Base-by-base conservation (phyloP, 2,329 filamentous ascomycete species). In the Diaporthe nobilis region DNA sequence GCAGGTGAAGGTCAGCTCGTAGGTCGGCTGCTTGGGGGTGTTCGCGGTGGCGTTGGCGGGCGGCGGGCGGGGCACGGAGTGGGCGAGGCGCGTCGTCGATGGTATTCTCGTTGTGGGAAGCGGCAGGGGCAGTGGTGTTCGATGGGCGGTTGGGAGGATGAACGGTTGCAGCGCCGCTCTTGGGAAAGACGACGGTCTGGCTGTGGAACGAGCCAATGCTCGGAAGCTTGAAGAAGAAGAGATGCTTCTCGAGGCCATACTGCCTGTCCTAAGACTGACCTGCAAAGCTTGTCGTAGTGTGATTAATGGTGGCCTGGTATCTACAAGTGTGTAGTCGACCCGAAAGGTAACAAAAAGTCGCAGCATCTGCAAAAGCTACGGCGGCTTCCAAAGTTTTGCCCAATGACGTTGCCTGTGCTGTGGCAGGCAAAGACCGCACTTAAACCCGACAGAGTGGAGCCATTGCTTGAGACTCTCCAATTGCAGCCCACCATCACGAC, bases 1-100 rank as follows among this genome's bases (percentile, higher is more conserved):
- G 89, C 97, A 99, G 79, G 97, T 99, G 84, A 99, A 98, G 68
- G 92, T 94, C 78, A 99, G 89, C 79, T 95, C 90, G 85, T 98
- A 99, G 75, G 94, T 91, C 1, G 95, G 95, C 79, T 91, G 82
- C 5, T 71, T 60, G 13, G 71, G 39, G 15, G 73, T 82, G 79
- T 77, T 80, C 7, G 53, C 22, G 78, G 80, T 81, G 77, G 42
- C 22, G 55, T 67, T 53, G 81, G n/a, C 25, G 8, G 71, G 10
- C 4, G 63, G 58, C 20, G 81, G 81, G 31, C 79, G 78, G 1
- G 81, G 81, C 58, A 83, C 82, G n/a, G 79, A 76, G 78, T 83
- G 82, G 37, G 80, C 78, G 65, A 78, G 76, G 25, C 47, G 58
- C 31, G 28, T 57, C 37, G 74, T 81, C 79, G 75, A 76, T 20